A percentile compares a stretch with the other conserved stretches of the same genome.
Conservation (phyloP, 495 filamentous ascomycete genomes). For the Melanomma pulvis-pyrius region DNA sequence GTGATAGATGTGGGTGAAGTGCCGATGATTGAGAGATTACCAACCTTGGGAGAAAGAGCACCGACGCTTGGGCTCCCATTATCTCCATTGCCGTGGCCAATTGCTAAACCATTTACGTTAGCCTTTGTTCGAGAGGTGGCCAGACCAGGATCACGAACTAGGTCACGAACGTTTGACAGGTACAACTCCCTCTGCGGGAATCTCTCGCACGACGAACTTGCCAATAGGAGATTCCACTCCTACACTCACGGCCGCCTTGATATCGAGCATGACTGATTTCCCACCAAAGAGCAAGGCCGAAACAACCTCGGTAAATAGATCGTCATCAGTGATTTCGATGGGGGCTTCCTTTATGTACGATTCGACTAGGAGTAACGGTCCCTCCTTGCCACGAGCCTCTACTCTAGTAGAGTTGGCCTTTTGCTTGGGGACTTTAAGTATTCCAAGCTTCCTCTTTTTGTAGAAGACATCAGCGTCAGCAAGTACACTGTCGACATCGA, state of each 20-base stretch:
- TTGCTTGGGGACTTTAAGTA: constrained; percentile 73
- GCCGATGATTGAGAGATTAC: constrained; percentile 65
- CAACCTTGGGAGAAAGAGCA: constrained; percentile 62
- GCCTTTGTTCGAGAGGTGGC: constrained; percentile 36
- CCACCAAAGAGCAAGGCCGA: constrained; percentile 73
- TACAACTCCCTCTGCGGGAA: constrained; percentile 83
- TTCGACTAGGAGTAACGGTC: constrained; percentile 66
- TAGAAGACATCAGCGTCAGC: constrained; percentile 81
- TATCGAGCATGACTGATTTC: constrained; percentile 62
- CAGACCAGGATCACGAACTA: constrained; percentile 50
- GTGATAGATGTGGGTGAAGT: constrained; percentile 70
- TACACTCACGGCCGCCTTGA: constrained; percentile 83
- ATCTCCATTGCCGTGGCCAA: constrained; percentile 44
- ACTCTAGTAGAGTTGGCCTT: constrained; percentile 75
- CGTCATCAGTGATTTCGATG: constrained; percentile 74
- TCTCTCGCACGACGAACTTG: constrained; percentile 71
- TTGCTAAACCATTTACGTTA: constrained; percentile 45
- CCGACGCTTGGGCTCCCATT: constrained; percentile 45
- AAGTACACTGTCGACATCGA: constrained; percentile 73
- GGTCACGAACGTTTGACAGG: constrained; percentile 70
- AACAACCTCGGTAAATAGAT: constrained; percentile 74
- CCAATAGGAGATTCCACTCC: constrained; percentile 79
- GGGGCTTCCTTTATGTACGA: constrained; percentile 77
- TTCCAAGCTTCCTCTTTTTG: constrained; percentile 70
- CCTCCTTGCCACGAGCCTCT: constrained; percentile 54